Evolutionary conservation across 768 basidiomycete species (phyloP).

Genomic region (Galerina sulciceps): DNA sequence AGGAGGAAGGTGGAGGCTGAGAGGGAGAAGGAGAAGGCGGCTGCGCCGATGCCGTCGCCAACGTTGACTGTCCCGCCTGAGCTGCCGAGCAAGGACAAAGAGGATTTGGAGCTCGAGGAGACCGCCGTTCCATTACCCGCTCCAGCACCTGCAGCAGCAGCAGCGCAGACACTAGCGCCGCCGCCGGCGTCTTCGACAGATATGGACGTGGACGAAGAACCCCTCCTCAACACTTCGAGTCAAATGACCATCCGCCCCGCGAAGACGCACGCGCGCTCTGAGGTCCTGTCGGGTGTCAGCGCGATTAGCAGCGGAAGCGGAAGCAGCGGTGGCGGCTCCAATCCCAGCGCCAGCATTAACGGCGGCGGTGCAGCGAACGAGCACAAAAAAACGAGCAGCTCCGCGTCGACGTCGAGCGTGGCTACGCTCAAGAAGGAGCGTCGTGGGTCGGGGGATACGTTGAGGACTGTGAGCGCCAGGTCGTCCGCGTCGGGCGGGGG

Average conservation of each 20-base stretch:
- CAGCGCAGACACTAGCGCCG: neutral
- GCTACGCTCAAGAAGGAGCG: slow-evolving; percentile 41
- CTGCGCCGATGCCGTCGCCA: neutral
- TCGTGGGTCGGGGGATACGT: slow-evolving; percentile 48
- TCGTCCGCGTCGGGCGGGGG: slow-evolving; percentile 11
- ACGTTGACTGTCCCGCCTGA: slow-evolving; percentile 2
- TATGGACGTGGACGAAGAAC: slow-evolving; percentile 14
- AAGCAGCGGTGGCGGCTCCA: neutral
- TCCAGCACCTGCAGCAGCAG: neutral
- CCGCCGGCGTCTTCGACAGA: neutral
- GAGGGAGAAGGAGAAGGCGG: neutral
- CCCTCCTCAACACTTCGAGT: slow-evolving; percentile 23
- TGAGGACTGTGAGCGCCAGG: slow-evolving; percentile 32
- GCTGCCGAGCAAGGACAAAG: slow-evolving; percentile 8
- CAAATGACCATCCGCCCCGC: slow-evolving; percentile 29
- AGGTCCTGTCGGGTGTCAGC: slow-evolving; percentile 14
- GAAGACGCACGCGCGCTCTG: slow-evolving; percentile 8
- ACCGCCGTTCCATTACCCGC: neutral
- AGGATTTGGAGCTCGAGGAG: slow-evolving; percentile 7
- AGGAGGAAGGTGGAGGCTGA: neutral
- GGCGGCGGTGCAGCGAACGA: slow-evolving; percentile 20
- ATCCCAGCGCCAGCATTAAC: too few species aligned
- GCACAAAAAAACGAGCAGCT: slow-evolving; percentile 51
- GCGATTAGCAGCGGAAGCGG: slow-evolving; percentile 3
- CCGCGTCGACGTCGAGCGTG: slow-evolving; percentile 44